Evolutionary conservation across 2,329 filamentous ascomycete genomes (phyloP).

Genomic region (Cladophialophora yegresii): DNA sequence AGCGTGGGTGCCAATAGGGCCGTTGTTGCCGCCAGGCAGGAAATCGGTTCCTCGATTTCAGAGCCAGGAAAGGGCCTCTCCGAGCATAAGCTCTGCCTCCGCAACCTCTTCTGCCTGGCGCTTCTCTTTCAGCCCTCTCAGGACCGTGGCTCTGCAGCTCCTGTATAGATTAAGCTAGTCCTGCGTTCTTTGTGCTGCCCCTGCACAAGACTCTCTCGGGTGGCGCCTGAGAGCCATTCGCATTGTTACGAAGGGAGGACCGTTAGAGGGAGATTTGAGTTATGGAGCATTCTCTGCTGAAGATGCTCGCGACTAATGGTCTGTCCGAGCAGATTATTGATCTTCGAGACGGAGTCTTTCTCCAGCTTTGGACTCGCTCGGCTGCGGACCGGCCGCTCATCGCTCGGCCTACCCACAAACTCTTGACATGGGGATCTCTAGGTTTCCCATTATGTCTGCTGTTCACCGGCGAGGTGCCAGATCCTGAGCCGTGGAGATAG

Average conservation of each 20-base stretch:
- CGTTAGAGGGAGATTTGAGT: neutral
- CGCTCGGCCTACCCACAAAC: neutral
- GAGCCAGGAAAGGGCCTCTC: neutral
- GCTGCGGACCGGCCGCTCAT: neutral
- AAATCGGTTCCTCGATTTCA: neutral
- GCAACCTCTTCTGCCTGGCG: slow-evolving; percentile 1
- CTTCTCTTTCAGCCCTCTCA: neutral
- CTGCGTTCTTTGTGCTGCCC: slow-evolving; percentile 9
- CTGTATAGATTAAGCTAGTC: slow-evolving; percentile 5
- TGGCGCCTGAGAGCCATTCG: neutral
- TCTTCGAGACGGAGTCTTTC: neutral
- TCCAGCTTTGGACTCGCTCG: neutral
- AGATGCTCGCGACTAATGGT: neutral
- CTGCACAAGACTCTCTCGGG: slow-evolving; percentile 14
- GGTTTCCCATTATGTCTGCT: neutral
- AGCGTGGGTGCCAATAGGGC: neutral
- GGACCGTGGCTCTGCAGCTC: neutral
- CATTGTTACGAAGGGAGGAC: neutral
- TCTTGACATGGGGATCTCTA: neutral
- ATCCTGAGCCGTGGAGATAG: neutral
- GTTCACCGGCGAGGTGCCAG: neutral
- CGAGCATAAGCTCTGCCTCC: slow-evolving; percentile 5
- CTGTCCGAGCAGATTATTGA: neutral
- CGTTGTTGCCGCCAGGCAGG: neutral
- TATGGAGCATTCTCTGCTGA: neutral